Evolutionary conservation across 2,329 filamentous ascomycete genomes (phyloP).

Genomic region (Colletotrichum gigasporum): DNA sequence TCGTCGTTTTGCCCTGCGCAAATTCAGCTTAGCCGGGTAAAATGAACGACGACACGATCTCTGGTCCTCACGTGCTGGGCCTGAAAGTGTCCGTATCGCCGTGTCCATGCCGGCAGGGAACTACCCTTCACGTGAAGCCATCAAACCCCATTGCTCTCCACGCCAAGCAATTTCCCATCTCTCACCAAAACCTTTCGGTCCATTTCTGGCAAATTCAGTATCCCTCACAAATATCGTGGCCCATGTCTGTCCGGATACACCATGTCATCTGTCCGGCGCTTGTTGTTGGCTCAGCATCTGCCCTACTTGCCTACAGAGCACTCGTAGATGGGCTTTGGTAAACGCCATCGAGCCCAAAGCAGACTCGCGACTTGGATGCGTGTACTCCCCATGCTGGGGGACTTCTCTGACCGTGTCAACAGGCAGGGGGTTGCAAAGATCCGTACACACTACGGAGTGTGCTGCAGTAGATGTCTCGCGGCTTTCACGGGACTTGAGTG

Average conservation of each 20-base stretch:
- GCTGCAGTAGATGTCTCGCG: constrained; percentile 20
- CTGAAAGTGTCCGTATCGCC: constrained; percentile 16
- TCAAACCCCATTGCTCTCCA: constrained; percentile 5
- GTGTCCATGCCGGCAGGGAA: constrained; percentile 11
- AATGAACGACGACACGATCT: constrained; percentile 4
- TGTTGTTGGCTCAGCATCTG: not conserved
- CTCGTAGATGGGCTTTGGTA: not conserved
- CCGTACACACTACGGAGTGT: not conserved
- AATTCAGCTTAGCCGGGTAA: not conserved
- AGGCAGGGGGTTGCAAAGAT: not conserved
- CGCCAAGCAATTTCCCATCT: constrained; percentile 21
- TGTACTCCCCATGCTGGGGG: not conserved
- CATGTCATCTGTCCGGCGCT: not conserved
- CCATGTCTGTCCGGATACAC: too few species aligned
- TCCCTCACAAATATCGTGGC: not conserved
- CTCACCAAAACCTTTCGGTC: constrained; percentile 16
- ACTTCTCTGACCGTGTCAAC: not conserved
- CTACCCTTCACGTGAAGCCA: constrained; percentile 9
- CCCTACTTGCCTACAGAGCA: not conserved
- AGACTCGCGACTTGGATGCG: not conserved
- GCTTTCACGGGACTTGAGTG: constrained; percentile 12
- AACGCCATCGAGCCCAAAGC: not conserved
- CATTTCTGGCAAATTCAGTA: constrained; percentile 1
- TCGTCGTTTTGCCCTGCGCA: not conserved
- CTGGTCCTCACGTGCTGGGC: constrained; percentile 20